Percentiles rank a stretch among this genome's conserved stretches.
These are phyloP conservation scores for Fusarium sp. DNA, from an alignment of 2,329 filamentous ascomycete species.

Conservation along the genomic window DNA sequence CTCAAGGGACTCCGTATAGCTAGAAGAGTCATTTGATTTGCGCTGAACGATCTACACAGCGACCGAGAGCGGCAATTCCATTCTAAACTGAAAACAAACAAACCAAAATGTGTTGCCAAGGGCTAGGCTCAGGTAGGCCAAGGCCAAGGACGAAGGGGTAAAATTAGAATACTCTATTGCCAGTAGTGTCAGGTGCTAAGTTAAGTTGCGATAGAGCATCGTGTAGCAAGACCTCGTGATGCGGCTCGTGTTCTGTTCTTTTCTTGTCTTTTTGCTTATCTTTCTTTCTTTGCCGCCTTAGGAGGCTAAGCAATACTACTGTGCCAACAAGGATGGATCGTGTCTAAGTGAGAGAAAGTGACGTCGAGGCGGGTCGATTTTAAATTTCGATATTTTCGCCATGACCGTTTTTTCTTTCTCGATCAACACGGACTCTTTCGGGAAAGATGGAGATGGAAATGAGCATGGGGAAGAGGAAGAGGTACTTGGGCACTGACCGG, in stretches of 20 bases:
- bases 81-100: neutral
- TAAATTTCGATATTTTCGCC: neutral
- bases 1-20: constrained; percentile 1
- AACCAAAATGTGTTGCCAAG: constrained; percentile 12
- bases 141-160: constrained; percentile 18
- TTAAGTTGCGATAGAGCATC: too few relatives aligned
- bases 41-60: neutral
- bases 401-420: neutral
- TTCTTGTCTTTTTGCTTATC: neutral
- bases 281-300: neutral
- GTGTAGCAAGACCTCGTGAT: constrained; percentile 30
- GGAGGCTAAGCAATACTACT: neutral
- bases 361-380: constrained; percentile 25
- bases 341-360: constrained; percentile 8
- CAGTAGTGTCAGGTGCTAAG: constrained; percentile 4
- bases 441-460: neutral
- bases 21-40: neutral
- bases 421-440: constrained; percentile 12
- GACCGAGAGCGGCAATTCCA: constrained; percentile 6
- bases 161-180: constrained; percentile 40
- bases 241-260: constrained; percentile 18
- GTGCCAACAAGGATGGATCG: constrained; percentile 4
- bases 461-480: neutral
- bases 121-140: constrained; percentile 36
- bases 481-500: constrained; percentile 8